Base-by-base conservation (phyloP, 768 basidiomycete species). In the Auriscalpium microsporum region DNA sequence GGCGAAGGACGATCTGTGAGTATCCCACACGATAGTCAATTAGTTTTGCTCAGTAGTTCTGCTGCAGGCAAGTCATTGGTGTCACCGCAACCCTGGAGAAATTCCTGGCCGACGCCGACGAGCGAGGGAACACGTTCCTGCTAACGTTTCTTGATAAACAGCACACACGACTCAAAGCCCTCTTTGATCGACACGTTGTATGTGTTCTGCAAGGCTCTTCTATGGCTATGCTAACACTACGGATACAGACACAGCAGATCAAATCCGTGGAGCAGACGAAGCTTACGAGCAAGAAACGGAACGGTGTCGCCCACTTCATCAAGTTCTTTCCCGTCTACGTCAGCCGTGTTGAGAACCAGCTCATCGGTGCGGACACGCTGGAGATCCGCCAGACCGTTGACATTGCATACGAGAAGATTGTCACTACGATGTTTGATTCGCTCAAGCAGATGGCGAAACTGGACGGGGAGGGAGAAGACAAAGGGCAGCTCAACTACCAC, bases 371-470 rank as follows among this genome's bases (percentile, higher is more conserved):
- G 10, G 86, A 90, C 62, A 79, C 75, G 4, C 76, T 93, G 55
- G 89, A 89, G 63, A 84, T 94, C 58, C 83, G 94, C 35, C 72
- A 72, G 9, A 80, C 72, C 48, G 88, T 96, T 36, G 87, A 97
- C 64, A 71, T 75, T 5, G 86, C 90, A 0, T 96, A 97, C 65
- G 93, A 94, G 66, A 83, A 78, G 62, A 89, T 98, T 45, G 87
- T 93, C 38, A 83, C 87, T 58, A 76, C 84, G 45, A 96, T 98
- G 82, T 94, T 98, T 65, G 94, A 92, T 46, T 87, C 83, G 13
- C 69, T 98, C 58, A 94, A 93, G 70, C 93, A 94, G 58, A 91
- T 98, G 82, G 95, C 94, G 10, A 98, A 96, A 69, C 73, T 95
- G 77, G 88, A 94, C 55, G 90, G 91, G 0, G 91, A 90, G 54